These are phyloP conservation scores for Neurospora discreta DNA, from an alignment of 495 filamentous ascomycete genomes.

Conservation along the genomic window DNA sequence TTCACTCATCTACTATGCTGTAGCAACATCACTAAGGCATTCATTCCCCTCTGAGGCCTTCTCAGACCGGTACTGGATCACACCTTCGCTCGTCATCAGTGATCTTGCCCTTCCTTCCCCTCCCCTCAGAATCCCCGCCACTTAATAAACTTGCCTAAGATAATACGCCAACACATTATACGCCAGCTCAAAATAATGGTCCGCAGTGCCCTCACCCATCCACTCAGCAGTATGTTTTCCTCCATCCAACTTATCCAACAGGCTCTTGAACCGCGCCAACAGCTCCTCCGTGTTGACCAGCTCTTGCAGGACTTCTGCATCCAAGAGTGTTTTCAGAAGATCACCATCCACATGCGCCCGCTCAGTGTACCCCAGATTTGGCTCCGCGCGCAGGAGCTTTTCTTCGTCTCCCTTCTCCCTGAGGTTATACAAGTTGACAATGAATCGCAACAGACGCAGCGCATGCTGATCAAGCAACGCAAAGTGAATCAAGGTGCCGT, in stretches of 20 bases:
- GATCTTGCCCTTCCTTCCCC: background rate
- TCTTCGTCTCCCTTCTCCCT: conserved; percentile 7
- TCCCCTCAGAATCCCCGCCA: background rate
- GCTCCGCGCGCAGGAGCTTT: background rate
- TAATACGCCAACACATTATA: conserved; percentile 38
- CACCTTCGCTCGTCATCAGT: background rate
- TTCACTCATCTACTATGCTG: background rate
- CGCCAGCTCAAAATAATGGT: conserved; percentile 23
- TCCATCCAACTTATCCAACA: conserved; percentile 26
- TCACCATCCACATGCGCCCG: conserved; percentile 59
- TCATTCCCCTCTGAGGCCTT: background rate
- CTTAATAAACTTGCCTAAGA: conserved; percentile 29
- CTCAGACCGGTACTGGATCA: background rate
- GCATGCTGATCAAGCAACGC: conserved; percentile 40
- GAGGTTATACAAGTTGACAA: conserved; percentile 46
- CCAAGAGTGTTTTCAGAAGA: conserved; percentile 43
- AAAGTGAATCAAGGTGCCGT: conserved; percentile 55
- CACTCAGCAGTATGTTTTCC: conserved; percentile 12
- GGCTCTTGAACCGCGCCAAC: conserved; percentile 17
- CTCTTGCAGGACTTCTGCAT: conserved; percentile 33
- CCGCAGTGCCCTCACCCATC: background rate
- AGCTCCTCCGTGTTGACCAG: conserved; percentile 24
- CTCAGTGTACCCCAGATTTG: conserved; percentile 20
- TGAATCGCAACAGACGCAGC: conserved; percentile 49
- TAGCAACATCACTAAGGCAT: background rate